Percentiles rank a stretch among this genome's conserved stretches.
These are phyloP conservation scores for Linaria vulgaris DNA, from an alignment of 257 asterid genomes.

Conservation along the genomic window DNA sequence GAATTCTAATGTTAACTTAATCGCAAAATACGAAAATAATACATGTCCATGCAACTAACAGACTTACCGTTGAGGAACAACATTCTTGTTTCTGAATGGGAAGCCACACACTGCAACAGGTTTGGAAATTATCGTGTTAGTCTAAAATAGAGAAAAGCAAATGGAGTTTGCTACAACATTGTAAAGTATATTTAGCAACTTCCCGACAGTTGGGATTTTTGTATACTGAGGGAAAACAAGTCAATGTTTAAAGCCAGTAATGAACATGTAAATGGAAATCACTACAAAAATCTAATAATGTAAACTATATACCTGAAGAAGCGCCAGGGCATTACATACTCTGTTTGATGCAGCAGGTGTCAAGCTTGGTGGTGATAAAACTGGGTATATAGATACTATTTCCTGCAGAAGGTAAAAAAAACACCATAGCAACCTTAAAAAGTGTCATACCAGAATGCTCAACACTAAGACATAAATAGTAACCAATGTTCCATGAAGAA, in stretches of 20 bases:
- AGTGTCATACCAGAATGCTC: constrained; percentile 14
- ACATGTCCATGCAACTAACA: constrained; percentile 16
- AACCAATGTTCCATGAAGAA: constrained; percentile 7
- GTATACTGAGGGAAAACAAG: too few species aligned
- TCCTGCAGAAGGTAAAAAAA: constrained; percentile 53
- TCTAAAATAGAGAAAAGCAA: background rate
- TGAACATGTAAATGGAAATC: too few species aligned
- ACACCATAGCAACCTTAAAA: constrained; percentile 12
- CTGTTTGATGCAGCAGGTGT: constrained; percentile 85
- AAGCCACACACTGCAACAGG: constrained; percentile 89
- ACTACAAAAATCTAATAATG: too few species aligned
- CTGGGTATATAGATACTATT: constrained; percentile 89
- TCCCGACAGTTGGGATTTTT: too few species aligned
- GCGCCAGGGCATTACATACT: constrained; percentile 94
- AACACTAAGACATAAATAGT: constrained; percentile 12
- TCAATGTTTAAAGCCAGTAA: too few species aligned
- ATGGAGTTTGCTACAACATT: too few species aligned
- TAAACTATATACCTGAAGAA: constrained; percentile 66
- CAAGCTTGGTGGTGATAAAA: constrained; percentile 86
- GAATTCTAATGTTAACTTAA: too few species aligned
- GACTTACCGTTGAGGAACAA: constrained; percentile 77
- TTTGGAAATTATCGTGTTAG: constrained; percentile 19
- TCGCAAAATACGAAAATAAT: background rate
- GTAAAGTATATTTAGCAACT: too few species aligned
- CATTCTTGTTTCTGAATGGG: constrained; percentile 90